A percentile compares a stretch with the other conserved stretches of the same genome.
These are phyloP conservation scores for Byssothecium circinans DNA, from an alignment of 2,329 filamentous ascomycete species.

Conservation along the genomic window DNA sequence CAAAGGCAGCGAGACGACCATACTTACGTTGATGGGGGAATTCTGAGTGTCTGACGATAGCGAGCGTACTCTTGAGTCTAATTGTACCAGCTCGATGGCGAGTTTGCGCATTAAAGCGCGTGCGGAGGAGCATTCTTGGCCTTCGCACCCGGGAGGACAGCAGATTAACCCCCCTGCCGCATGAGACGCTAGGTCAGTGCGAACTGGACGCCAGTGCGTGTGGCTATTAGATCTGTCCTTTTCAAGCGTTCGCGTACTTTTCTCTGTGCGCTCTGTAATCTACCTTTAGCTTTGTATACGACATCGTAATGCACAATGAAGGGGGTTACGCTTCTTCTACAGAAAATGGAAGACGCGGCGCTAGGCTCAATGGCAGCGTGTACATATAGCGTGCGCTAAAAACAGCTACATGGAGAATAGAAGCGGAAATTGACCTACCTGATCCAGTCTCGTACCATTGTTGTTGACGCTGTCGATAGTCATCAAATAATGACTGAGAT, in stretches of 20 bases:
- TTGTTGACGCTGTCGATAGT: constrained; percentile 18
- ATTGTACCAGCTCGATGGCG: constrained; percentile 22
- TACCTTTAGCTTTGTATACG: constrained; percentile 21
- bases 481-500: constrained; percentile 27
- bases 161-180: constrained; percentile 22
- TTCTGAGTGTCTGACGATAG: constrained; percentile 23
- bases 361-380: constrained; percentile 10
- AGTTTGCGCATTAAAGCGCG: constrained; percentile 28
- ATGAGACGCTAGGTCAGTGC: constrained; percentile 23
- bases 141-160: constrained; percentile 27
- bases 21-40: constrained; percentile 25
- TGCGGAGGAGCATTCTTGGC: constrained; percentile 26
- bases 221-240: constrained; percentile 18
- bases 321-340: too few species aligned
- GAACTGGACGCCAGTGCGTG: constrained; percentile 17
- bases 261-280: constrained; percentile 25
- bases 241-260: constrained; percentile 16
- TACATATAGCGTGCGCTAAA: constrained; percentile 13
- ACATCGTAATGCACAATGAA: constrained; percentile 8
- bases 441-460: constrained; percentile 8
- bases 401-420: background rate
- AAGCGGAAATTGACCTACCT: constrained; percentile 21
- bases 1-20: constrained; percentile 3
- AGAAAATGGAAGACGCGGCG: constrained; percentile 1
- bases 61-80: constrained; percentile 21